Percentiles rank a stretch among this genome's conserved stretches.
Evolutionary conservation across 192 early-diverging fungal genomes (phyloP).

Genomic region (Gigaspora rosea): DNA sequence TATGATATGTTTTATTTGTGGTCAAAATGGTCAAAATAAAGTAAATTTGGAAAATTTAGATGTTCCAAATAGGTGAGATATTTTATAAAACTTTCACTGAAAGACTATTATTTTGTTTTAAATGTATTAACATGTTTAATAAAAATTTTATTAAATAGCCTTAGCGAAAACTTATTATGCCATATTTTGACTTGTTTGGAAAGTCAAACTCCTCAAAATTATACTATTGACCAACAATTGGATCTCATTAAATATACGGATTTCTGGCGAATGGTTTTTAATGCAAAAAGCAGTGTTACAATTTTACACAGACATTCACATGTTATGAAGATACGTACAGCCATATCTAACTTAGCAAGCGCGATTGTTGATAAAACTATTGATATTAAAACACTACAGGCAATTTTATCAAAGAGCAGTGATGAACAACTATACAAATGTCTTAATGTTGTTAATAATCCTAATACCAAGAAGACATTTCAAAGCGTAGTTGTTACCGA

Average conservation of each 20-base stretch:
- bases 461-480: not conserved
- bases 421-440: not conserved
- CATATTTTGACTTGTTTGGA: not conserved
- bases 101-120: not conserved
- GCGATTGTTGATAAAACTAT: not conserved
- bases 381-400: not conserved
- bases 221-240: not conserved
- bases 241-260: not conserved
- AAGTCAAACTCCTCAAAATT: not conserved
- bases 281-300: not conserved
- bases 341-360: not conserved
- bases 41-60: too few species aligned
- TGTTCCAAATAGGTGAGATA: too few species aligned
- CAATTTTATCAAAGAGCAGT: not conserved
- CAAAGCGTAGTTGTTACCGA: not conserved
- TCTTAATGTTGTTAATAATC: not conserved
- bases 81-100: not conserved
- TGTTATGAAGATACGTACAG: not conserved
- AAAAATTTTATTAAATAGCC: not conserved
- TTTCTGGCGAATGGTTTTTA: not conserved
- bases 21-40: too few species aligned
- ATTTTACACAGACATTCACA: not conserved
- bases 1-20: too few species aligned
- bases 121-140: not conserved
- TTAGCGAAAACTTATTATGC: not conserved